phyloP scores from a whole-genome alignment of 495 filamentous ascomycete genomes.

The Hypoxylon subgilvum region DNA sequence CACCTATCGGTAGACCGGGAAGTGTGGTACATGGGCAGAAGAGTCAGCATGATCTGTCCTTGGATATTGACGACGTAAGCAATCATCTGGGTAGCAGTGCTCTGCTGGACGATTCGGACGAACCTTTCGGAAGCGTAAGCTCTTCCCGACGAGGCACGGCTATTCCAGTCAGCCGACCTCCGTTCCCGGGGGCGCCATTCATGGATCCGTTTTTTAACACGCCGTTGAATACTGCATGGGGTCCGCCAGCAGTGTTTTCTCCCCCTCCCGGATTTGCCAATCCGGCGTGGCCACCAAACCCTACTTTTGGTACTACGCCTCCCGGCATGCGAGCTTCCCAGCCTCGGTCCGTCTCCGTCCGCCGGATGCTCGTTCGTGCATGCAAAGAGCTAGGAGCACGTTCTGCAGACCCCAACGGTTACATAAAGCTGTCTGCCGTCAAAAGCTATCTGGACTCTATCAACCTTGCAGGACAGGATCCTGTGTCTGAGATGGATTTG shows the following conservation, averaged over 20 bases:
- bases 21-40: constrained; percentile 65
- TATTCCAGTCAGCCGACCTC: constrained; percentile 37
- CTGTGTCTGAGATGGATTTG: constrained; percentile 73
- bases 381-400: constrained; percentile 53
- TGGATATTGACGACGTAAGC: constrained; percentile 68
- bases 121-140: constrained; percentile 36
- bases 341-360: constrained; percentile 52
- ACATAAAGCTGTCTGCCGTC: constrained; percentile 70
- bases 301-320: constrained; percentile 35
- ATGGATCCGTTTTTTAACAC: constrained; percentile 42
- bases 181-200: constrained; percentile 30
- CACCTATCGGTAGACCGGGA: constrained; percentile 85
- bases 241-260: constrained; percentile 31
- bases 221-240: constrained; percentile 40
- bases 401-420: constrained; percentile 56
- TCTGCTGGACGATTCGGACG: constrained; percentile 81
- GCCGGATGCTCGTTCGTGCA: constrained; percentile 56
- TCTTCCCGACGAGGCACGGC: constrained; percentile 38
- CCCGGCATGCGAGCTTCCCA: constrained; percentile 42
- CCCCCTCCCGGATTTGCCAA: constrained; percentile 41
- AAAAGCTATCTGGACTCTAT: constrained; percentile 69
- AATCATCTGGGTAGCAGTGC: constrained; percentile 92
- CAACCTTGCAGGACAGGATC: constrained; percentile 58
- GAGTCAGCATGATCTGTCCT: constrained; percentile 54
- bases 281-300: constrained; percentile 36